Evolutionary conservation across 2,329 filamentous ascomycete species (phyloP), one percentile per base, ranked within the genome.

Genomic region (Xylariaceae sp.): DNA sequence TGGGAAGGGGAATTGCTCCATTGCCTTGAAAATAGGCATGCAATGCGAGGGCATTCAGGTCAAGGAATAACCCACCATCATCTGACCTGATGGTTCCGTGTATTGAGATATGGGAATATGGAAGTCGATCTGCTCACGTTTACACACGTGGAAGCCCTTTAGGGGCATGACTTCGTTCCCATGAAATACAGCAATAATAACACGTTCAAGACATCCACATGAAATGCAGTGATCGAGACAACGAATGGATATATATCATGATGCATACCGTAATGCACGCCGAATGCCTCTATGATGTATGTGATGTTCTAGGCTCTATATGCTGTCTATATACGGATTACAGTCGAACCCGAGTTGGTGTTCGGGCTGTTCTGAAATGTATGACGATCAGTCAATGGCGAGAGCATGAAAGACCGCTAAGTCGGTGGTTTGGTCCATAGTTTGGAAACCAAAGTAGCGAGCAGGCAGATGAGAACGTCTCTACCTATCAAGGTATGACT

Each of bases 211-310:
- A 50, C 8, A 11, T 23, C 23, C 11, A 10, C 48, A 30, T 34
- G n/a, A 50, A 7, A 10, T 30, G 23, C 23, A 30, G 23, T 30
- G 23, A 30, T 30, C 23, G 23, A 30, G 23, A n/a, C 23, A 4
- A 30, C 23, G 23, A 30, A 30, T 30, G 23, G 3, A 30, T 30
- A 1, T 30, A 30, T 2, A 30, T 30, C 23, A 30, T 50, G 9
- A 23, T 9, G 55, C 58, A 54, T 58, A 62, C 60, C 61, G 57
- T 58, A 53, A 58, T 30, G 42, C 53, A 56, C 42, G 52, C 55
- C 56, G 56, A 61, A 56, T 58, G 53, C 53, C 53, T 54, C 47
- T 13, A 42, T 15, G 13, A 23, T 34, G 7, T 34, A 53, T 62
- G 55, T 45, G 51, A 56, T 45, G 48, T 50, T 58, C 56, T 55